phyloP scores from a whole-genome alignment of 1,284 basidiomycete species.

The Moesziomyces globuligerus region DNA sequence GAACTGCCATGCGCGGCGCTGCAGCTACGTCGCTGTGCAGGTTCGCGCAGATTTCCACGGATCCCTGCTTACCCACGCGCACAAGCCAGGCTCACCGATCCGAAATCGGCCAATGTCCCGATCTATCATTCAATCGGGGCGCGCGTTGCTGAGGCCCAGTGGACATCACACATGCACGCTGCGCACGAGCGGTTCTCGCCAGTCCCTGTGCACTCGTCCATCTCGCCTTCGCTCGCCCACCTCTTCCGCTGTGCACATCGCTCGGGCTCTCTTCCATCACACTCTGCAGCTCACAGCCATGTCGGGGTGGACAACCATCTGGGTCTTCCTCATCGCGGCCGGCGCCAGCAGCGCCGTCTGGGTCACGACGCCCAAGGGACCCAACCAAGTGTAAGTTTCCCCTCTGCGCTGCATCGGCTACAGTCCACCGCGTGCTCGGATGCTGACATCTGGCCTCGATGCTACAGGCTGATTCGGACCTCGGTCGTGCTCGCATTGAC shows the following conservation, averaged over 20 bases:
- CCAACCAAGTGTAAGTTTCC: constrained; percentile 64
- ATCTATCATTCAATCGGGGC: background rate
- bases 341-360: constrained; percentile 52
- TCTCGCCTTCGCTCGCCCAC: background rate
- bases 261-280: background rate
- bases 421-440: background rate
- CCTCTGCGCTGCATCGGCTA: background rate
- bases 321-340: constrained; percentile 57
- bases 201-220: background rate
- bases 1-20: too few relatives aligned
- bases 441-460: constrained; percentile 1
- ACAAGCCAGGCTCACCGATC: background rate
- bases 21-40: background rate
- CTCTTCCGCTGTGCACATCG: background rate
- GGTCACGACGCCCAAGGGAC: constrained; percentile 63
- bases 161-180: background rate
- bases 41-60: background rate
- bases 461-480: constrained; percentile 59
- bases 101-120: too few relatives aligned
- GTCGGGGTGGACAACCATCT: constrained; percentile 65
- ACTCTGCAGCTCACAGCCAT: constrained; percentile 22
- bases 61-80: background rate
- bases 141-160: background rate
- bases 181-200: background rate
- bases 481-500: constrained; percentile 58